Conservation (phyloP, 139 green algal genomes). For the Zygnema cylindricum region DNA sequence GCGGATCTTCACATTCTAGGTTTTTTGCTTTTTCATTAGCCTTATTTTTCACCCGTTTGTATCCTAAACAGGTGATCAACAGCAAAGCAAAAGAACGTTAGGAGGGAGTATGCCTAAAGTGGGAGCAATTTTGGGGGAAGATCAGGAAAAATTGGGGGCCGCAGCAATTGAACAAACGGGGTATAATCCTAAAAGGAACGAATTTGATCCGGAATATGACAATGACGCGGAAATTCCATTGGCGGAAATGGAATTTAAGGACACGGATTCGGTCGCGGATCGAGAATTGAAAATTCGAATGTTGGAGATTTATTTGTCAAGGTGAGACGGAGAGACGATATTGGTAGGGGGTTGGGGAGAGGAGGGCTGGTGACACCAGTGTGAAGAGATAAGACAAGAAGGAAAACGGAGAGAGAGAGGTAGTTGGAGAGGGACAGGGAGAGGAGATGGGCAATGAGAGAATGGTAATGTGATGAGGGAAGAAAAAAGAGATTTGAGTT, state of each 20-base stretch:
- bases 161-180: slow-evolving; percentile 61
- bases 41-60: too few species aligned
- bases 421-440: too few species aligned
- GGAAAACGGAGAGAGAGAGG: too few species aligned
- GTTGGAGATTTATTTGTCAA: slow-evolving; percentile 86
- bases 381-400: too few species aligned
- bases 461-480: too few species aligned
- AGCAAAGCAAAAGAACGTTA: slow-evolving; percentile 49
- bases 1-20: background rate
- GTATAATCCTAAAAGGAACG: slow-evolving; percentile 85
- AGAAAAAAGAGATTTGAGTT: too few species aligned
- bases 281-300: slow-evolving; percentile 74
- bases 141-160: slow-evolving; percentile 9
- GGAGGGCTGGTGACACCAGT: background rate
- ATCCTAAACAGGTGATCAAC: slow-evolving; percentile 14
- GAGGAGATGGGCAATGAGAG: too few species aligned
- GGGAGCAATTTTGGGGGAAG: background rate
- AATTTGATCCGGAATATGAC: slow-evolving; percentile 96
- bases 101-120: slow-evolving; percentile 45
- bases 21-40: background rate
- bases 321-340: too few species aligned
- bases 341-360: background rate
- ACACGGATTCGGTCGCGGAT: slow-evolving; percentile 67
- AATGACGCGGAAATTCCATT: slow-evolving; percentile 80
- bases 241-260: slow-evolving; percentile 64